Evolutionary conservation across 441 rosid species (phyloP).

Genomic region (Pelargonium cotyledonis): DNA sequence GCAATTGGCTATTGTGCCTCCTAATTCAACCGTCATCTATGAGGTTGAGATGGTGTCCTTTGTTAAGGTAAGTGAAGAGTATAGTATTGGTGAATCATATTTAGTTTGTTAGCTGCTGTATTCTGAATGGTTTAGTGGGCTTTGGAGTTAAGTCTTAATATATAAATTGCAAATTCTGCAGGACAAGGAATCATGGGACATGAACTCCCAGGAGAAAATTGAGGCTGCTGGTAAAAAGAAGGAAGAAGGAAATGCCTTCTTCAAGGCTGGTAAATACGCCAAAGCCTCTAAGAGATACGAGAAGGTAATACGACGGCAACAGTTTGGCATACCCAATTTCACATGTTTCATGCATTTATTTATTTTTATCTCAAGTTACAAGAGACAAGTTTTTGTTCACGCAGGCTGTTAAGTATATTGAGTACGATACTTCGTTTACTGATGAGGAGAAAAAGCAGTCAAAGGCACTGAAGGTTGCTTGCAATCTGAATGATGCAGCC

Average conservation of each 20-base stretch:
- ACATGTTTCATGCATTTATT: neutral
- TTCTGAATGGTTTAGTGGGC: neutral
- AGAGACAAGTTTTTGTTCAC: neutral
- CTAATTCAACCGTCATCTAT: slow-evolving; percentile 57
- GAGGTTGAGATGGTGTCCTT: slow-evolving; percentile 63
- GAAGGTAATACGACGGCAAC: slow-evolving; percentile 32
- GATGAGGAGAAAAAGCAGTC: slow-evolving; percentile 5
- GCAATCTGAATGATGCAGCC: slow-evolving; percentile 4
- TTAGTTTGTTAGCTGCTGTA: neutral
- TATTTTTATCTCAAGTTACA: too few species aligned
- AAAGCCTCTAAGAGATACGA: slow-evolving; percentile 73
- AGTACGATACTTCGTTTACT: neutral
- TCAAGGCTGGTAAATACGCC: slow-evolving; percentile 59
- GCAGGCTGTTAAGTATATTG: neutral
- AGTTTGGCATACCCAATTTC: neutral
- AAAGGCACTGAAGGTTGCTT: slow-evolving; percentile 2
- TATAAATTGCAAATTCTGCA: slow-evolving; percentile 11
- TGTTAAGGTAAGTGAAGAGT: slow-evolving; percentile 38
- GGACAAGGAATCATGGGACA: slow-evolving; percentile 91
- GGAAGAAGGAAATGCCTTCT: slow-evolving; percentile 71
- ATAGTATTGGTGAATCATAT: neutral
- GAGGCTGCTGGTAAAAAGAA: slow-evolving; percentile 78
- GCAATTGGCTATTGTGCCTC: slow-evolving; percentile 63
- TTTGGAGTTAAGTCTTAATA: neutral
- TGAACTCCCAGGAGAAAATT: slow-evolving; percentile 70